Evolutionary conservation across 768 basidiomycete genomes (phyloP).

Genomic region (Suillus discolor): DNA sequence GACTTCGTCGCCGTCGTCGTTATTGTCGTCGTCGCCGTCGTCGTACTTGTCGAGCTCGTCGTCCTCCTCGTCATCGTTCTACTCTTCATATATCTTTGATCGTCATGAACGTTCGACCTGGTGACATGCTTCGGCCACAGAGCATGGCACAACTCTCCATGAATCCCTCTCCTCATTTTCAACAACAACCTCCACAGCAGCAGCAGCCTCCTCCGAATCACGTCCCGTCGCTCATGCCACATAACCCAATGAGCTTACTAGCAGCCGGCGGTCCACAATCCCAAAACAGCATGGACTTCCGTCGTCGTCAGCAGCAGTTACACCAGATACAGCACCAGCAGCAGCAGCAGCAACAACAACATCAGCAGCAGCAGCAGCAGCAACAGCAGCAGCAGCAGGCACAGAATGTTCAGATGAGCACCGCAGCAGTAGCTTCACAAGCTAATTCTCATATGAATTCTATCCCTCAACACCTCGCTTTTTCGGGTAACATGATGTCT

Average conservation of each 20-base stretch:
- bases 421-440: constrained; percentile 29
- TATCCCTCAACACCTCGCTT: constrained; percentile 41
- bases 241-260: constrained; percentile 43
- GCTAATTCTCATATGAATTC: constrained; percentile 29
- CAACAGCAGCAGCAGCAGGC: constrained; percentile 40
- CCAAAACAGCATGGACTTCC: constrained; percentile 12
- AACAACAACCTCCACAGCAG: constrained; percentile 38
- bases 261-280: constrained; percentile 26
- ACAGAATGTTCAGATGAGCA: constrained; percentile 38
- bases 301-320: constrained; percentile 24
- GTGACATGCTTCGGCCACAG: constrained; percentile 49
- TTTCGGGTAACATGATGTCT: constrained; percentile 45
- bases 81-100: constrained; percentile 15
- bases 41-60: background rate
- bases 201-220: constrained; percentile 32
- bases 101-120: constrained; percentile 52
- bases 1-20: background rate
- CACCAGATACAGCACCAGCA: constrained; percentile 19
- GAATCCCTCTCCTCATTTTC: constrained; percentile 36
- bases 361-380: constrained; percentile 35
- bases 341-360: constrained; percentile 38
- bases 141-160: constrained; percentile 42
- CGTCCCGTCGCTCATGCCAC: constrained; percentile 38
- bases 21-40: background rate
- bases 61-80: background rate